phyloP scores from a whole-genome alignment of 305 asterid genomes.

The Solanum hybrid region DNA sequence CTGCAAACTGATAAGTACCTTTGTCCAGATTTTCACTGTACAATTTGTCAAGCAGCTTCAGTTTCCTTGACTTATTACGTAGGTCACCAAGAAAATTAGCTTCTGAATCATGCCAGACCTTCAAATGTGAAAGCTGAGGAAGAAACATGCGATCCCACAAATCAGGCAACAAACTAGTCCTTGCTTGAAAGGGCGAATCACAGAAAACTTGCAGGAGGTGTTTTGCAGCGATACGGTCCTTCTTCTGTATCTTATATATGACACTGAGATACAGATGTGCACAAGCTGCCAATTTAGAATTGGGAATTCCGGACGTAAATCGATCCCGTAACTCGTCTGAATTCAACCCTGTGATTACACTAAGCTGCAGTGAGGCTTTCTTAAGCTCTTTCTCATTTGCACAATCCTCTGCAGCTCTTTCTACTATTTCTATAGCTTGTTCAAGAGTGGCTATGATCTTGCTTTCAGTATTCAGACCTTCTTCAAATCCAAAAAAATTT shows the following conservation, averaged over 20 bases:
- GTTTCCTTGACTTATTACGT: slow-evolving; percentile 18
- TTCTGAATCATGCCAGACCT: slow-evolving; percentile 49
- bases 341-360: slow-evolving; percentile 78
- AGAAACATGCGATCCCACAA: slow-evolving; percentile 62
- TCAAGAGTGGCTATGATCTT: slow-evolving; percentile 58
- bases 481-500: slow-evolving; percentile 26
- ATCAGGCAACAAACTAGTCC: slow-evolving; percentile 46
- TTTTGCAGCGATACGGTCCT: slow-evolving; percentile 54
- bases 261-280: slow-evolving; percentile 81
- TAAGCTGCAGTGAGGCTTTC: slow-evolving; percentile 70
- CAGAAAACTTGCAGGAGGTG: slow-evolving; percentile 68
- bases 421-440: slow-evolving; percentile 64
- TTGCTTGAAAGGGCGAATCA: slow-evolving; percentile 59
- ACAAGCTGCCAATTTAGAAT: slow-evolving; percentile 66
- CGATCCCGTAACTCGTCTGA: slow-evolving; percentile 42
- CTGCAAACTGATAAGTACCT: slow-evolving; percentile 49
- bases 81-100: slow-evolving; percentile 22
- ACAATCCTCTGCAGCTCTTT: slow-evolving; percentile 48
- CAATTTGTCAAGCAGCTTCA: slow-evolving; percentile 36
- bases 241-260: slow-evolving; percentile 53
- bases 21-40: slow-evolving; percentile 48
- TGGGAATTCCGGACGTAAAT: slow-evolving; percentile 56
- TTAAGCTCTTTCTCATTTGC: slow-evolving; percentile 47
- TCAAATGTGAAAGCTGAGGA: slow-evolving; percentile 51
- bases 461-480: slow-evolving; percentile 33